Evolutionary conservation across 495 filamentous ascomycete genomes (phyloP), one percentile per base, ranked within the genome.

Genomic region (Hypomontagnella submonticulosa): DNA sequence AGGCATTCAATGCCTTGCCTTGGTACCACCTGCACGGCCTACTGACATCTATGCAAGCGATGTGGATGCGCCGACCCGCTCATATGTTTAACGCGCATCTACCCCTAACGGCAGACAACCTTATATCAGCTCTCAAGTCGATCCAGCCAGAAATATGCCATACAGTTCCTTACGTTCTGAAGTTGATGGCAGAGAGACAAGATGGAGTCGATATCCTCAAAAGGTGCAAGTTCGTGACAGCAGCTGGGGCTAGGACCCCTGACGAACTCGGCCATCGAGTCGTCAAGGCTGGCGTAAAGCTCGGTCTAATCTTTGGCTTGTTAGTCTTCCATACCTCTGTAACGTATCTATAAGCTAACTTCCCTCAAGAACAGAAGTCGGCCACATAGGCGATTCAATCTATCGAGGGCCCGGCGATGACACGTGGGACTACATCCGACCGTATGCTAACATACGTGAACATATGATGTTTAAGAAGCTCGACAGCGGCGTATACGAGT

Each of bases 201-300:
- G 70, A 72, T 2, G 85, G 85, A 0, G 64, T 85, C 18, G 75
- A 79, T 12, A 73, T 71, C 0, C 69, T 88, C 34, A 75, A 76
- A 9, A 60, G 55, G 7, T 84, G 80, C 66, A 74, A 81, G 27
- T 66, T 76, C 13, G 81, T 88, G 30, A 77, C 80, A 0, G 83
- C 79, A 32, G 82, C 82, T 2, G 85, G 84, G 19, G 81, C 83
- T 1, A 76, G 77, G 4, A 84, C 81, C 54, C 85, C 86, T 0
- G 84, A 88, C 55, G 84, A 85, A 37, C 71, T 88, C n/a, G 86
- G 85, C 0, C 77, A 87, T 70, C 69, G 72, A 19, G 67, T 88
- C 1, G 77, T 85, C 13, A 59, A 70, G 0, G 77, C 79, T 27
- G 79, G 81, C 6, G 77, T 88, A 0, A 75, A 74, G 8, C 76